phyloP scores from a whole-genome alignment of 768 basidiomycete genomes.

The Cubamyces lactineus region DNA sequence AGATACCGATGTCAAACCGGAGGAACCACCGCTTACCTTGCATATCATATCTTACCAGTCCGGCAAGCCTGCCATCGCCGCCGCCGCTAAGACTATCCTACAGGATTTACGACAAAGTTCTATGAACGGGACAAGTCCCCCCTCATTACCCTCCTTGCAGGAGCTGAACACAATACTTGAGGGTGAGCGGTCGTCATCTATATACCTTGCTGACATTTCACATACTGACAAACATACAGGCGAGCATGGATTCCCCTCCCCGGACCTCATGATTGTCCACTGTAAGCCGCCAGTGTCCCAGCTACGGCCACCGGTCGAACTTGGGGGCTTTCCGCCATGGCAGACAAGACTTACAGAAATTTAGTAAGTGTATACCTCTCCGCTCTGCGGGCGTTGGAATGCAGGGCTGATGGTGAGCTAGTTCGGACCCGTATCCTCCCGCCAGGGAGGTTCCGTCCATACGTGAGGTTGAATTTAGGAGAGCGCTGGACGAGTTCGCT shows the following conservation, averaged over 20 bases:
- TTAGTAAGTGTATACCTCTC: slow-evolving; percentile 51
- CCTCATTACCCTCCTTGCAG: slow-evolving; percentile 33
- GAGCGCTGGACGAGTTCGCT: slow-evolving; percentile 74
- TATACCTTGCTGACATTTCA: not conserved
- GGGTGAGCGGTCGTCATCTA: slow-evolving; percentile 43
- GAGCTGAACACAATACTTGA: slow-evolving; percentile 58
- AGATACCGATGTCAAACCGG: slow-evolving; percentile 6
- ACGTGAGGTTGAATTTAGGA: slow-evolving; percentile 58
- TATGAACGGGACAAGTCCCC: not conserved
- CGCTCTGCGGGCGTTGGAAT: slow-evolving; percentile 1
- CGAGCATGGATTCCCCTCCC: slow-evolving; percentile 58
- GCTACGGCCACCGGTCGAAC: slow-evolving; percentile 55
- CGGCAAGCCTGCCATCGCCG: slow-evolving; percentile 67
- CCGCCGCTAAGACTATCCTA: slow-evolving; percentile 52
- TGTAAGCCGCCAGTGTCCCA: slow-evolving; percentile 46
- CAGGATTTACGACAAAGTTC: slow-evolving; percentile 26
- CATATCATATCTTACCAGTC: slow-evolving; percentile 61
- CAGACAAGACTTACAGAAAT: slow-evolving; percentile 83
- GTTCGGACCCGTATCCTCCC: slow-evolving; percentile 26
- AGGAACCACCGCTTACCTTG: slow-evolving; percentile 43
- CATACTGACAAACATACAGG: slow-evolving; percentile 37
- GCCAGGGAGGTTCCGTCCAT: slow-evolving; percentile 14
- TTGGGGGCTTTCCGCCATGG: slow-evolving; percentile 84
- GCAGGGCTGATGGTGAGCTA: slow-evolving; percentile 9
- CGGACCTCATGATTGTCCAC: slow-evolving; percentile 81